Evolutionary conservation across 2,329 filamentous ascomycete species (phyloP), one percentile per base, ranked within the genome.

Genomic region (Xylariaceae sp.): DNA sequence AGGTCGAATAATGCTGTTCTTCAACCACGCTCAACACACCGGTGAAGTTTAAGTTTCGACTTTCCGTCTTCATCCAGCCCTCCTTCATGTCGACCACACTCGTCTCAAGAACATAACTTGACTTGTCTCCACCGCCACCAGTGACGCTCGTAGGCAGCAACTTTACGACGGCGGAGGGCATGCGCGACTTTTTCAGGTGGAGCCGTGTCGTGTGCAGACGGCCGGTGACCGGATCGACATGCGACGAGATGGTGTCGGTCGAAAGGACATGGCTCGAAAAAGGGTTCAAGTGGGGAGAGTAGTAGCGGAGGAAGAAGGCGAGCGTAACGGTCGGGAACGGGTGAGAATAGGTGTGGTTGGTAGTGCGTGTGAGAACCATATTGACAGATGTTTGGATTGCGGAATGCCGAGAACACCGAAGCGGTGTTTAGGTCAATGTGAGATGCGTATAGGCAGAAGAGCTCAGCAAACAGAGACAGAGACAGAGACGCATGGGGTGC

Each of bases 241-340:
- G 76, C 60, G 84, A 86, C 46, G 83, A 82, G 69, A 94, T 89
- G 65, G 88, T 90, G 71, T 94, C 89, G 70, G 88, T 91, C 67
- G 87, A 89, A 63, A 91, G 76, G 49, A 94, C 89, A 74, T 94
- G 89, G 59, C 81, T 84, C 61, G 85, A 86, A 74, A 92, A 92
- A 6, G 89, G 89, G 67, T 92, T 94, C 61, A 81, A 74, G 61
- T 81, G 76, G 29, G 80, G 79, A 5, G 80, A 83, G 55, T 88
- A 90, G 73, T 94, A 94, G 61, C 89, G 88, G 47, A 94, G 85
- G 74, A 92, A 94, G 79, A 90, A 94, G 74, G 89, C 89, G 70
- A 94, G 85, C 46, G 88, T 90, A 58, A 94, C 89, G 69, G 88
- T 88, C 58, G 88, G 85, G 75, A 92, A 92, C 46, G 87, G 86